A percentile compares a stretch with the other conserved stretches of the same genome.
Evolutionary conservation across 768 basidiomycete genomes (phyloP).

Genomic region (Ramaria sp.): DNA sequence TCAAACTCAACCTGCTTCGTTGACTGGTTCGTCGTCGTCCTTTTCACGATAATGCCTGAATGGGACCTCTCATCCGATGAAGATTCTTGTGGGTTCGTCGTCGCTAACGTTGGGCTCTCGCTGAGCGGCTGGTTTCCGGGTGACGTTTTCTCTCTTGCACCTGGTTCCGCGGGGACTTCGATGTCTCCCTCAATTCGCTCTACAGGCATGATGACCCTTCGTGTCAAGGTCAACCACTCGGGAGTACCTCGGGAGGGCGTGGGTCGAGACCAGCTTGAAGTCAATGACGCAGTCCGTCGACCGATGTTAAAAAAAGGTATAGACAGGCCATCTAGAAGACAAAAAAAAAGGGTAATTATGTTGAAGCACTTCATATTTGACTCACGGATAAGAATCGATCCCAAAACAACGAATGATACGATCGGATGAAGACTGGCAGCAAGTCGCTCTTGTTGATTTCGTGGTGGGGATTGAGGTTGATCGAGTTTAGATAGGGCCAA

Average conservation of each 20-base stretch:
- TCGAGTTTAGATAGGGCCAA: constrained; percentile 57
- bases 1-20: constrained; percentile 38
- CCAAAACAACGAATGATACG: constrained; percentile 77
- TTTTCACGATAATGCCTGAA: not conserved
- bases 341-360: not conserved
- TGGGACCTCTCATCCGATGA: not conserved
- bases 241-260: not conserved
- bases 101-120: not conserved
- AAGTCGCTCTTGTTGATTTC: constrained; percentile 62
- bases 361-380: not conserved
- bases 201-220: not conserved
- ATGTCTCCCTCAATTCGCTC: not conserved
- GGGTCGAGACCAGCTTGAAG: not conserved
- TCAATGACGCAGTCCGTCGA: constrained; percentile 16
- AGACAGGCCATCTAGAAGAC: constrained; percentile 30
- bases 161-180: not conserved
- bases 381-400: constrained; percentile 77
- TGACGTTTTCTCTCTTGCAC: not conserved
- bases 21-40: not conserved
- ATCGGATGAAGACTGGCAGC: constrained; percentile 68
- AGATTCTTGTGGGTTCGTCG: not conserved
- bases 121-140: not conserved
- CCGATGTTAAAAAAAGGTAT: constrained; percentile 41
- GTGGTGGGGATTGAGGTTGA: constrained; percentile 44
- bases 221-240: not conserved